Base-by-base conservation (phyloP, 2,329 filamentous ascomycete species). In the Aureobasidium vineae region DNA sequence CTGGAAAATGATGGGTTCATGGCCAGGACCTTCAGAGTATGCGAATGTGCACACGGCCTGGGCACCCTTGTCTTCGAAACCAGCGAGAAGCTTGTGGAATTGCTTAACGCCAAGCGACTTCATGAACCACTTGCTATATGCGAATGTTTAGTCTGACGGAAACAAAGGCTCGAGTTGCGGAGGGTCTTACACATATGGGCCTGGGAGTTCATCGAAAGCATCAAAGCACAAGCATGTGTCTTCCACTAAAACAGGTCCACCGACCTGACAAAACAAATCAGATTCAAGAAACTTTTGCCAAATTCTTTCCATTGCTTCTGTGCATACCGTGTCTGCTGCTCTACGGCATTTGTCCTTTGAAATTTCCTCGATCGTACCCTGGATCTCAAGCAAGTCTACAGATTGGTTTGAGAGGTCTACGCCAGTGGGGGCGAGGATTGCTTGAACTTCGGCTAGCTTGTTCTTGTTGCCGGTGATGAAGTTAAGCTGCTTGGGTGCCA, bases 391-490 rank as follows among this genome's bases (percentile, higher is more conserved):
- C 23, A 98, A 81, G 74, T 98, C 92, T 36, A 97, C 79, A 41
- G 86, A 82, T 77, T 91, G 86, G 78, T 84, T 94, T 65, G 86
- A 84, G 49, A 99, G 84, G 69, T 88, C 82, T 70, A 97, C 89
- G 40, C 81, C 80, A 11, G 74, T 70, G 67, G 85, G 85, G 10
- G 85, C 82, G 3, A 99, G 85, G 72, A 99, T 97, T 21, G 90
- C 89, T 77, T 90, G 88, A 71, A 97, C 92, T 81, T 99, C 95
- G 66, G 84, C 81, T 66, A 99, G 85, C 81, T 99, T 99, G 82
- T 97, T 96, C 74, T 89, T 87, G 80, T 99, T 99, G 78, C 94
- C 90, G 1, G 94, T 98, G 76, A 99, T 96, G 82, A 99, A 99
- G 79, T 96, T 93, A 70, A 99, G 81, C 69, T 82, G 79, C 70